Conservation (phyloP, 768 basidiomycete genomes). For the Tulasnella sp. region DNA sequence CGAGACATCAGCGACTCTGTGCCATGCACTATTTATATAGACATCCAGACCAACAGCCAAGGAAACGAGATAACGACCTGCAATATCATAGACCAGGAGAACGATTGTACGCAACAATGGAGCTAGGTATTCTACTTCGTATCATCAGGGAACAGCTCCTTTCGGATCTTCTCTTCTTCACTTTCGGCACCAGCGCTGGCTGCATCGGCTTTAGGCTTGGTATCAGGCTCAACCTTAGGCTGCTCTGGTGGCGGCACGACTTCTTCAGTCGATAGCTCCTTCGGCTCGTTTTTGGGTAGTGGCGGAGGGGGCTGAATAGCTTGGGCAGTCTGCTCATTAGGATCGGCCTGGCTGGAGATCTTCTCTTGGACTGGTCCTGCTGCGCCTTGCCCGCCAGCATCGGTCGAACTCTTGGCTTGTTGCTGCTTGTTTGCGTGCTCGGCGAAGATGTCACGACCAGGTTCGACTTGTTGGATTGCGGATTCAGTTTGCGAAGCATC, state of each 20-base stretch:
- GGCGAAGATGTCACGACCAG: constrained; percentile 70
- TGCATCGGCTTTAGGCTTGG: constrained; percentile 30
- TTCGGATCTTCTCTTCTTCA: constrained; percentile 41
- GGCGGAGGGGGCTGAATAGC: constrained; percentile 26
- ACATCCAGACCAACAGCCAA: no score
- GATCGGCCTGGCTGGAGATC: constrained; percentile 9
- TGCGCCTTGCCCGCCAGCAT: background rate
- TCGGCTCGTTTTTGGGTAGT: constrained; percentile 22
- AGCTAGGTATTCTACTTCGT: background rate
- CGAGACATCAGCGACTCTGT: no score
- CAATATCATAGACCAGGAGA: no score
- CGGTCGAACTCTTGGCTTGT: background rate
- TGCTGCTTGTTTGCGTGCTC: constrained; percentile 21
- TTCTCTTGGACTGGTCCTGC: background rate
- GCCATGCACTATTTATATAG: no score
- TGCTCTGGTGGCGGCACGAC: constrained; percentile 35
- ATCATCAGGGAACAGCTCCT: constrained; percentile 42
- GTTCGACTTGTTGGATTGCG: constrained; percentile 55
- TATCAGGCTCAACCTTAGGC: constrained; percentile 24
- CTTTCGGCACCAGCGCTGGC: constrained; percentile 12
- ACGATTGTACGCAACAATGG: background rate
- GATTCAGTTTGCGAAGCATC: constrained; percentile 39
- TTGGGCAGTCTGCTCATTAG: constrained; percentile 28
- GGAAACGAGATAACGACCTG: no score
- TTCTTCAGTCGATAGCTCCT: constrained; percentile 39